phyloP scores from a whole-genome alignment of 169 alveolate genomes.

The Theileria annulata region DNA sequence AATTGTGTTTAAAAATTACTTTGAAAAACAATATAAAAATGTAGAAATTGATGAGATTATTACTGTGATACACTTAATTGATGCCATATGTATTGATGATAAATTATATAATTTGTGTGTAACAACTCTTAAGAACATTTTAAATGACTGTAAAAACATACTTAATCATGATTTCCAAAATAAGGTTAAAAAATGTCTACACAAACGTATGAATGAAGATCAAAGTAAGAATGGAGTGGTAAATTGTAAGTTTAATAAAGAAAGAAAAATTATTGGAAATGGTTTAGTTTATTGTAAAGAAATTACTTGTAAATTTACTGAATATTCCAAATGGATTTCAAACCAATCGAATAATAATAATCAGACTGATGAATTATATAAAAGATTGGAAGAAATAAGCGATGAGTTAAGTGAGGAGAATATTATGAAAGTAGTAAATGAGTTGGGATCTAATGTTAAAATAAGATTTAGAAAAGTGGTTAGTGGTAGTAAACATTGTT shows the following conservation, averaged over 20 bases:
- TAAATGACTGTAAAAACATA: neutral
- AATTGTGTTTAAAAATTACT: slow-evolving; percentile 16
- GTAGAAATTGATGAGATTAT: neutral
- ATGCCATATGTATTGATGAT: neutral
- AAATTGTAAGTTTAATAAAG: neutral
- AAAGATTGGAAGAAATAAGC: neutral
- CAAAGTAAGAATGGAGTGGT: neutral
- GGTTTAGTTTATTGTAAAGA: slow-evolving; percentile 62
- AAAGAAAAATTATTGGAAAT: slow-evolving; percentile 25
- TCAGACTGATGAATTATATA: neutral
- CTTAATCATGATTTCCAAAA: neutral
- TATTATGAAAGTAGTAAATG: neutral
- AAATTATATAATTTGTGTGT: neutral
- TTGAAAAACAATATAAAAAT: neutral
- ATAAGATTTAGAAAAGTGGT: neutral
- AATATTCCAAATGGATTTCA: neutral
- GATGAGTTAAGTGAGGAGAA: neutral
- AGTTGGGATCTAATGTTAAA: neutral
- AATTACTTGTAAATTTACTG: neutral
- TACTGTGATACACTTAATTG: neutral
- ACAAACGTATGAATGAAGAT: neutral
- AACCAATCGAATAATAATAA: neutral
- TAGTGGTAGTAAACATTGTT: neutral
- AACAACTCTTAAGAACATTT: neutral
- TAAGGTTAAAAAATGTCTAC: neutral